phyloP scores from a whole-genome alignment of 257 asterid genomes.

The Misopates orontium region DNA sequence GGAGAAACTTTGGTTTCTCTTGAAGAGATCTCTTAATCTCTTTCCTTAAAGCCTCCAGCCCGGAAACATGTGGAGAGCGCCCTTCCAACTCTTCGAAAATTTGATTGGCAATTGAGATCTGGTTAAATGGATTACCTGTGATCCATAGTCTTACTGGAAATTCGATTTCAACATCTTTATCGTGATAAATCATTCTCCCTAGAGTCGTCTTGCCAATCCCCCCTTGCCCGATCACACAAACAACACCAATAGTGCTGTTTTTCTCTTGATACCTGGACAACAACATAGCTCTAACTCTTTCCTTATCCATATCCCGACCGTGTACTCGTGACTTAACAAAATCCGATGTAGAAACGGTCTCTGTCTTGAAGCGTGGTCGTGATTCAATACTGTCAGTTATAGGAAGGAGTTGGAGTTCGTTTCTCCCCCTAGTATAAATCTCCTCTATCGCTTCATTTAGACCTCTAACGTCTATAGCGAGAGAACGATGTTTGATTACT shows the following conservation, averaged over 20 bases:
- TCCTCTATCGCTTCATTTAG: no score
- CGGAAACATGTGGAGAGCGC: neutral
- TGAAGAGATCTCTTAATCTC: neutral
- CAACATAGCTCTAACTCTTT: neutral
- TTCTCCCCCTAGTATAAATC: no score
- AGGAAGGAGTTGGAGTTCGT: no score
- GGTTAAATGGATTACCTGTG: neutral
- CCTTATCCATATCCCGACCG: neutral
- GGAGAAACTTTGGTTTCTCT: neutral
- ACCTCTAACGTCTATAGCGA: no score
- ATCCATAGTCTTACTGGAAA: neutral
- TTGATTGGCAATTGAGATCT: neutral
- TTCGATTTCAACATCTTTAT: neutral
- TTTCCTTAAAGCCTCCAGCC: neutral
- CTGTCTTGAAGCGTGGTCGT: no score
- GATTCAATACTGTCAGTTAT: no score
- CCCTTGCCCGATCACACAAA: no score
- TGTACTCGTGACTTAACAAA: no score
- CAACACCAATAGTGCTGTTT: neutral
- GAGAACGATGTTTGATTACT: no score
- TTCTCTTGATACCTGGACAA: neutral
- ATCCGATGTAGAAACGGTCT: no score
- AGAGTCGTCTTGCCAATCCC: conserved; percentile 2
- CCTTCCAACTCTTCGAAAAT: neutral
- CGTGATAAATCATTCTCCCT: neutral